Conservation (phyloP, 805 yeast species). For the Myxozyma neotropica region DNA sequence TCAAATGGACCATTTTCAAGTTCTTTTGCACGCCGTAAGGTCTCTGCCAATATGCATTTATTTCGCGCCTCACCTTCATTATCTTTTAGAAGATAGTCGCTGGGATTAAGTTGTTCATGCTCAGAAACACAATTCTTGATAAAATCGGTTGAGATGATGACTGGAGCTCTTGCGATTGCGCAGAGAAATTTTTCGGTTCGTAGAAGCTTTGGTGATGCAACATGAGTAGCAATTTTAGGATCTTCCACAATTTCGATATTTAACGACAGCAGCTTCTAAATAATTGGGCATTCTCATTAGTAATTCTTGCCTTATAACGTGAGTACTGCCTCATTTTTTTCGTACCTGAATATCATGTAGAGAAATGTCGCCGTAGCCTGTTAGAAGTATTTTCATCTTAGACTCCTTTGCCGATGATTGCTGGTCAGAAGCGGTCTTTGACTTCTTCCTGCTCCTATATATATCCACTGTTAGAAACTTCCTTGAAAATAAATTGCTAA, state of each 20-base stretch:
- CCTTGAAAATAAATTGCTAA: background rate
- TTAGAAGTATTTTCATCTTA: conserved; percentile 24
- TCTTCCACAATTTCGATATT: conserved; percentile 59
- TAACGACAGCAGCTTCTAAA: conserved; percentile 44
- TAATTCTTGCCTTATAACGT: background rate
- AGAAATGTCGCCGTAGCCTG: conserved; percentile 32
- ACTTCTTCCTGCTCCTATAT: conserved; percentile 38
- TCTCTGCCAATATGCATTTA: conserved; percentile 30
- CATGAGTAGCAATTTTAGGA: conserved; percentile 46
- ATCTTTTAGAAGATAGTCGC: conserved; percentile 36
- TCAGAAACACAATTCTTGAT: conserved; percentile 25
- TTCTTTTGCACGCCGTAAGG: conserved; percentile 33
- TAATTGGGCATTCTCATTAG: background rate
- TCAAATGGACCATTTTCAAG: conserved; percentile 47
- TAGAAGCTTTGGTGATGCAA: conserved; percentile 77
- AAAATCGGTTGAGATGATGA: conserved; percentile 39
- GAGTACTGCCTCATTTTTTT: too few relatives aligned
- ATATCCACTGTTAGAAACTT: background rate
- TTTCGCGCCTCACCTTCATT: conserved; percentile 42
- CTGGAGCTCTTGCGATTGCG: conserved; percentile 57
- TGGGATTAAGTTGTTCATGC: conserved; percentile 30
- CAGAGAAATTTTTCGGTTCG: conserved; percentile 86
- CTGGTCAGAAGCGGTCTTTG: conserved; percentile 36
- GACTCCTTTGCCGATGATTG: conserved; percentile 30
- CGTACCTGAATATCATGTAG: conserved; percentile 16